Evolutionary conservation across 129 eudicot genomes (phyloP).

Genomic region (Kitagawia praeruptora): DNA sequence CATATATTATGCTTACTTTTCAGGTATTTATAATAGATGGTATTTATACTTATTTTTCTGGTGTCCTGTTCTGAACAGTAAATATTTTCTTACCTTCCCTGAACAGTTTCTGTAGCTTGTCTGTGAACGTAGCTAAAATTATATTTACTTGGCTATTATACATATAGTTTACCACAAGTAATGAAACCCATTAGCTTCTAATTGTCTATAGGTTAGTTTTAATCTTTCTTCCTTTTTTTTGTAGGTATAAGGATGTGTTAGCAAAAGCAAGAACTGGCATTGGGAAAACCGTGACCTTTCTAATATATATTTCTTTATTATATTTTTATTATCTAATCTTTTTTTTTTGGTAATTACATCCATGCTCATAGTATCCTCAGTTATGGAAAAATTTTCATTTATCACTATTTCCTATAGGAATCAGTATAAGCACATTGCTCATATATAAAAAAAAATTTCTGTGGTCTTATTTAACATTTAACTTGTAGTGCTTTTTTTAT

Average conservation of each 20-base stretch:
- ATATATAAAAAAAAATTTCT: no score
- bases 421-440: no score
- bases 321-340: neutral
- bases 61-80: no score
- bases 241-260: conserved; percentile 90
- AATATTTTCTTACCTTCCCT: no score
- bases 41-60: neutral
- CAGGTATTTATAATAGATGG: no score
- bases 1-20: no score
- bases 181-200: neutral
- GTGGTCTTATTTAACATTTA: no score
- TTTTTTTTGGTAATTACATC: neutral
- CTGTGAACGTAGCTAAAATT: neutral
- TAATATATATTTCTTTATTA: conserved; percentile 3
- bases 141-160: neutral
- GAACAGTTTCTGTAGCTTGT: neutral
- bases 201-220: neutral
- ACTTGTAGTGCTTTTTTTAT: no score
- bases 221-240: conserved; percentile 4
- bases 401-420: no score
- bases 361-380: neutral
- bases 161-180: neutral
- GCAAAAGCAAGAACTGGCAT: conserved; percentile 99
- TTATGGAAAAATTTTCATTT: no score
- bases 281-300: conserved; percentile 95